These are phyloP conservation scores for Hysterangium stoloniferum DNA, from an alignment of 768 basidiomycete species.

Conservation along the genomic window DNA sequence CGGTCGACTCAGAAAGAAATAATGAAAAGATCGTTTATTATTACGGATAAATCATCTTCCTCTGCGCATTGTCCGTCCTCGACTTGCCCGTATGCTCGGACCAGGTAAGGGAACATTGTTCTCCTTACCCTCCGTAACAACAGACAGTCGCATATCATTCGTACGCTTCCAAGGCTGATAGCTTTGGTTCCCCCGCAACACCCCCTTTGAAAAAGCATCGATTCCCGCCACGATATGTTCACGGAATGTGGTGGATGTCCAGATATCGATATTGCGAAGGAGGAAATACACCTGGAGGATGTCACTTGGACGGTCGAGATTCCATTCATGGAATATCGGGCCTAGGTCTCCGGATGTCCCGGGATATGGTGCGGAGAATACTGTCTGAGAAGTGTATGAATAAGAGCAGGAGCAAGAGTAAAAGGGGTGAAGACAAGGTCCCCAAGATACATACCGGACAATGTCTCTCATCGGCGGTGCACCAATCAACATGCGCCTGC, in stretches of 20 bases:
- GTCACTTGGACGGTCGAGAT: conserved; percentile 34
- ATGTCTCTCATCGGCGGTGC: conserved; percentile 24
- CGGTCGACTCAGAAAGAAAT: no score
- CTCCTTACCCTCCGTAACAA: conserved; percentile 9
- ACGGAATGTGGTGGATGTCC: conserved; percentile 40
- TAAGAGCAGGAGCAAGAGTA: no score
- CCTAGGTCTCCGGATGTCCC: conserved; percentile 17
- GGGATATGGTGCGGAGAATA: conserved; percentile 44
- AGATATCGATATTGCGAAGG: conserved; percentile 44
- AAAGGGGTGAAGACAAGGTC: neutral
- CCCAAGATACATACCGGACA: conserved; percentile 24
- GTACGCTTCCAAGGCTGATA: conserved; percentile 43
- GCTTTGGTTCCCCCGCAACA: conserved; percentile 24
- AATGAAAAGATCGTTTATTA: no score
- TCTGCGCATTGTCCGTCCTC: neutral
- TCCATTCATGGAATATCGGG: conserved; percentile 39
- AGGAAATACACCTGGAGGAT: conserved; percentile 44
- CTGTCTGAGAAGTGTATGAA: conserved; percentile 28
- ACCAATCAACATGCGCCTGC: conserved; percentile 52
- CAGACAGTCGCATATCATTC: neutral
- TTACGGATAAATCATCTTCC: no score
- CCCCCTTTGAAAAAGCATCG: conserved; percentile 26
- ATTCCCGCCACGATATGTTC: conserved; percentile 34
- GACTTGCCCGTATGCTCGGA: no score
- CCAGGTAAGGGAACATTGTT: neutral